A percentile compares a stretch with the other conserved stretches of the same genome.
phyloP scores from a whole-genome alignment of 2,329 filamentous ascomycete genomes.

The Phialophora expanda region DNA sequence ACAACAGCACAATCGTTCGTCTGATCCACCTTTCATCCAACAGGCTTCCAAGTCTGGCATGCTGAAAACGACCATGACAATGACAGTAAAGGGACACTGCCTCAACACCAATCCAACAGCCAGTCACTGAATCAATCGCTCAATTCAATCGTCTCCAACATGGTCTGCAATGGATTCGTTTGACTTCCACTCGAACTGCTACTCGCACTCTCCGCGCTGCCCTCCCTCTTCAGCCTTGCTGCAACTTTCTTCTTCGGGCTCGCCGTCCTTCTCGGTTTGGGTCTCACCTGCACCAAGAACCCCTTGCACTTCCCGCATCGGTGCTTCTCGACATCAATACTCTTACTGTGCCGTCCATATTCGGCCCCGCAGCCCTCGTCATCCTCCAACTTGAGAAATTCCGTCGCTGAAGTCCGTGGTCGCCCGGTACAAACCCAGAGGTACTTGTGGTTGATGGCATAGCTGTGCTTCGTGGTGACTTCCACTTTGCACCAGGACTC shows the following conservation, averaged over 20 bases:
- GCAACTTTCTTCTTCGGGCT: conserved; percentile 30
- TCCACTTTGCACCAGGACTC: conserved; percentile 62
- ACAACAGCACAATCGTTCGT: no score
- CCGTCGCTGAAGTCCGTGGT: conserved; percentile 28
- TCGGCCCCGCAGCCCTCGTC: conserved; percentile 65
- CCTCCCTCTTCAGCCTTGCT: conserved; percentile 10
- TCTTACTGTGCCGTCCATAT: conserved; percentile 84
- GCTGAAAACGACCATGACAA: neutral
- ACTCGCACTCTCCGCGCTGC: conserved; percentile 37
- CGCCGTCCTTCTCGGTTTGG: conserved; percentile 63
- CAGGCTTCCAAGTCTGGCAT: neutral
- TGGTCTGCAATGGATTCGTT: conserved; percentile 21
- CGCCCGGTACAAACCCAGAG: conserved; percentile 72
- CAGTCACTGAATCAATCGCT: conserved; percentile 28
- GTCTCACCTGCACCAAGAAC: conserved; percentile 76
- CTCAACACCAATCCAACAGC: neutral
- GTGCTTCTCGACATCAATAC: conserved; percentile 73
- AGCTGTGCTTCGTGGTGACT: conserved; percentile 88
- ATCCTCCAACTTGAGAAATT: conserved; percentile 32
- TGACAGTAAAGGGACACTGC: no score
- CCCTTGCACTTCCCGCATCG: conserved; percentile 79
- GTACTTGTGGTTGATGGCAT: conserved; percentile 91
- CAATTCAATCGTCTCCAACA: conserved; percentile 35
- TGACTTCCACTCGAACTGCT: conserved; percentile 26
- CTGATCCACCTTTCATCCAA: neutral